phyloP scores from a whole-genome alignment of 305 asterid species.

The Solanum hybrid region DNA sequence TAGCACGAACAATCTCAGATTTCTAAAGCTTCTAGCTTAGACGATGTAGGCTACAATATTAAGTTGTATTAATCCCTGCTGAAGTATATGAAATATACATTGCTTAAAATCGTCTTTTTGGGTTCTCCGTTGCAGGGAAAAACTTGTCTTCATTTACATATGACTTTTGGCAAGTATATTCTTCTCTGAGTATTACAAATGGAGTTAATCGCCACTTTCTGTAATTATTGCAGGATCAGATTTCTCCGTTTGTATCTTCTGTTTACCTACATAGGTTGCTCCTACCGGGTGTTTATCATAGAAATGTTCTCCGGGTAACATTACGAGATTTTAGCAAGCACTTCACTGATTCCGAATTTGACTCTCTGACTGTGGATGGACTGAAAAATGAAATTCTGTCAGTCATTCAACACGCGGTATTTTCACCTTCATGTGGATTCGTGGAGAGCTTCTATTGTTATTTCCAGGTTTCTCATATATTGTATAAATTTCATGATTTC shows the following conservation, averaged over 20 bases:
- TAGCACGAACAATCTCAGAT: background rate
- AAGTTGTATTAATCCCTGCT: background rate
- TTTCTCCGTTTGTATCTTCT: slow-evolving; percentile 68
- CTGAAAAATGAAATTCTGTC: slow-evolving; percentile 78
- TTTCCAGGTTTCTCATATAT: background rate
- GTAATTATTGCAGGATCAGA: slow-evolving; percentile 65
- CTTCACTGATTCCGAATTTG: slow-evolving; percentile 75
- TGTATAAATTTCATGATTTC: background rate
- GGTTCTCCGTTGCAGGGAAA: background rate
- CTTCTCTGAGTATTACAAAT: background rate
- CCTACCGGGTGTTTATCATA: slow-evolving; percentile 77
- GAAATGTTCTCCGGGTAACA: slow-evolving; percentile 60
- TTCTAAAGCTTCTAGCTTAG: background rate
- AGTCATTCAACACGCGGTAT: slow-evolving; percentile 71
- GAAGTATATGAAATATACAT: slow-evolving; percentile 1
- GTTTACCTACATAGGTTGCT: slow-evolving; percentile 72
- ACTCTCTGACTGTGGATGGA: slow-evolving; percentile 63
- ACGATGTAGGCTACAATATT: background rate
- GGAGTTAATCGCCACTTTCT: slow-evolving; percentile 3
- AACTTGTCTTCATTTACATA: background rate
- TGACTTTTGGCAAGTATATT: background rate
- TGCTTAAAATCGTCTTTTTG: background rate
- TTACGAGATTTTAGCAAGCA: slow-evolving; percentile 64
- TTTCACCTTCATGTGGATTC: background rate
- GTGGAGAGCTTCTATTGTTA: background rate